Conservation (phyloP, 2,329 filamentous ascomycete species). For the Exophiala calicioides region DNA sequence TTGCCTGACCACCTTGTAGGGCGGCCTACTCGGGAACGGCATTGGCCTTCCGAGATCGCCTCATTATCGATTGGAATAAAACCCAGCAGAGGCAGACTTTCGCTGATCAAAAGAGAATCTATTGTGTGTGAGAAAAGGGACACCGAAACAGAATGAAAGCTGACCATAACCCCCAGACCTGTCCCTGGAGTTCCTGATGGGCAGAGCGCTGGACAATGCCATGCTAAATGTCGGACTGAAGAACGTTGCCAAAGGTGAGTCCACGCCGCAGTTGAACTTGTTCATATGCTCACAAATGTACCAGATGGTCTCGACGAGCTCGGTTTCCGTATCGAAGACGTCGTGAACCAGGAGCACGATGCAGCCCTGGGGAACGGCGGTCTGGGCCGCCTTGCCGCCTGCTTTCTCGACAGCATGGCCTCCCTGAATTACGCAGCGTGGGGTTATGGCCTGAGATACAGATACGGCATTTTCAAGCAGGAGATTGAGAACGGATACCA, state of each 20-base stretch:
- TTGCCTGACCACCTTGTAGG: slow-evolving; percentile 38
- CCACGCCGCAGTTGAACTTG: slow-evolving; percentile 13
- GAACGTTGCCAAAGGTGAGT: slow-evolving; percentile 73
- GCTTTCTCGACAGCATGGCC: slow-evolving; percentile 94
- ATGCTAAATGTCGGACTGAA: slow-evolving; percentile 96
- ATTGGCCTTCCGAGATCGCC: slow-evolving; percentile 85
- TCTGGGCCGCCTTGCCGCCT: slow-evolving; percentile 89
- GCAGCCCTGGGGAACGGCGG: slow-evolving; percentile 95
- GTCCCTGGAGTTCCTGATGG: slow-evolving; percentile 97
- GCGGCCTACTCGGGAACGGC: slow-evolving; percentile 91
- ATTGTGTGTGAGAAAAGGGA: slow-evolving; percentile 59
- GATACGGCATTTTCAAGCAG: slow-evolving; percentile 99
- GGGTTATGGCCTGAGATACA: slow-evolving; percentile 94
- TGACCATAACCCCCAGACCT: slow-evolving; percentile 60
- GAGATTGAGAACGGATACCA: slow-evolving; percentile 98
- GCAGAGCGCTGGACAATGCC: slow-evolving; percentile 92
- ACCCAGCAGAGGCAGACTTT: slow-evolving; percentile 96
- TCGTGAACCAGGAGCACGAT: slow-evolving; percentile 92
- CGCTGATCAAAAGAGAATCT: slow-evolving; percentile 86
- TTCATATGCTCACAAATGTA: slow-evolving; percentile 27
- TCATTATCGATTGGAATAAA: slow-evolving; percentile 96
- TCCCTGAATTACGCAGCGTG: slow-evolving; percentile 94
- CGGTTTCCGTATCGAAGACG: slow-evolving; percentile 94
- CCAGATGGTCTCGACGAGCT: slow-evolving; percentile 81
- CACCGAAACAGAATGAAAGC: background rate